Base-by-base conservation (phyloP, 164 flowering plant species). In the Protea cynaroides region DNA sequence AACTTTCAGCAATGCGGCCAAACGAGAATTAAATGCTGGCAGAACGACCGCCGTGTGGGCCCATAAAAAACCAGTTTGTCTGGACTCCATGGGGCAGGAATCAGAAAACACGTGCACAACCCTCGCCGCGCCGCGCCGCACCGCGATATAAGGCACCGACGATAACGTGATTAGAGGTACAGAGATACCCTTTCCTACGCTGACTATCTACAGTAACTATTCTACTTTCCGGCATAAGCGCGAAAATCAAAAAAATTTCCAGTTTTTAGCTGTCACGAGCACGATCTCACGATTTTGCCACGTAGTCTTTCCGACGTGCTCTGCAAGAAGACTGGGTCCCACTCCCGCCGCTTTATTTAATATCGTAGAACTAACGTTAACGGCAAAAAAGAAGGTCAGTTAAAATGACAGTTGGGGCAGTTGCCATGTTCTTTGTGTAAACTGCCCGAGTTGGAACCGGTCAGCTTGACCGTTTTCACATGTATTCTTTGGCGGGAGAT, bases 31-130 rank as follows among this genome's bases (percentile, higher is more conserved):
- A 29, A 29, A 29, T 29, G 34, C 34, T 29, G 34, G 34, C 4
- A 29, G 34, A 29, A 29, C 34, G 0, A 5, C 34, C 34, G 5
- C 34, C 34, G 34, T 29, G 34, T 29, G 14, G 46, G 46, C 46
- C 46, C 46, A 40, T 9, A 8, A 40, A 10, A 8, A 40, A 10
- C 9, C 9, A 1, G 14, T 40, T 40, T 40, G 14, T 40, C 14
- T 1, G 46, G 14, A 40, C 46, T 40, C 46, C 71, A 68, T 68
- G 75, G 64, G 75, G 58, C 1, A 3, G 46, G 7, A 17, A 65
- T 60, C 75, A 64, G 75, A 12, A 69, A 67, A 25, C 71, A 67
- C 69, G 71, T 68, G 75, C 37, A 18, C n/a, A n/a, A n/a, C n/a
- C n/a, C n/a, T n/a, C n/a, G n/a, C n/a, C n/a, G n/a, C n/a, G n/a